A percentile compares a stretch with the other conserved stretches of the same genome.
Conservation (phyloP, 352 stramenopile genomes). For the Phytophthora pini region DNA sequence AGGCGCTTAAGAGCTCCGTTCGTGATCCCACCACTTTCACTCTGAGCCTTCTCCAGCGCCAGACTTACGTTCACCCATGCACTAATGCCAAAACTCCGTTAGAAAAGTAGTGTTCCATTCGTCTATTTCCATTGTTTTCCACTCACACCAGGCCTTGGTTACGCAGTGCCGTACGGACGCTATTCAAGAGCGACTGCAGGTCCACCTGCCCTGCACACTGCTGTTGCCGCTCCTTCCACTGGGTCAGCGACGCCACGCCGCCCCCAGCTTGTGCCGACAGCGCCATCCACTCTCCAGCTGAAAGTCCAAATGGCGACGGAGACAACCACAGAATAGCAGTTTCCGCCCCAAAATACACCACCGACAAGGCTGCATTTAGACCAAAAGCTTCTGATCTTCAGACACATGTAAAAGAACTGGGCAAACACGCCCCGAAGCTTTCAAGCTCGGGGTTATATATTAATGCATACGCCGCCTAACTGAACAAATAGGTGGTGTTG, state of each 20-base stretch:
- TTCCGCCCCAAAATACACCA: conserved; percentile 17
- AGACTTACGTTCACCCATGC: conserved; percentile 62
- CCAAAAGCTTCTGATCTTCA: neutral
- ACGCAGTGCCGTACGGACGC: conserved; percentile 48
- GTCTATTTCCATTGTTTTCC: neutral
- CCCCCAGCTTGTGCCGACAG: conserved; percentile 15
- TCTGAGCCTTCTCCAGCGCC: conserved; percentile 54
- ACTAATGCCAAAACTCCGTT: conserved; percentile 21
- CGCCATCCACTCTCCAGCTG: conserved; percentile 24
- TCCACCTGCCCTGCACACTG: conserved; percentile 71
- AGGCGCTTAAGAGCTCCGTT: conserved; percentile 65
- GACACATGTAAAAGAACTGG: neutral
- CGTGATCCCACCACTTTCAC: conserved; percentile 48
- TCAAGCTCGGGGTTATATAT: conserved; percentile 19
- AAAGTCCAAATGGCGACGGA: conserved; percentile 23
- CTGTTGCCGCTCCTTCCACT: conserved; percentile 78
- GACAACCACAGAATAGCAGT: conserved; percentile 8
- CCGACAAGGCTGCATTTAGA: conserved; percentile 18
- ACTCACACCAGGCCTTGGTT: conserved; percentile 59
- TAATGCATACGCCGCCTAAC: conserved; percentile 29
- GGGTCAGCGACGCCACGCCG: conserved; percentile 59
- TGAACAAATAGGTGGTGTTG: conserved; percentile 8
- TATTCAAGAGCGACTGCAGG: conserved; percentile 47
- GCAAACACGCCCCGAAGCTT: conserved; percentile 2
- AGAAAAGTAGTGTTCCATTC: neutral